Evolutionary conservation across 192 early-diverging fungal species (phyloP).

Genomic region (Linnemannia schmuckeri): DNA sequence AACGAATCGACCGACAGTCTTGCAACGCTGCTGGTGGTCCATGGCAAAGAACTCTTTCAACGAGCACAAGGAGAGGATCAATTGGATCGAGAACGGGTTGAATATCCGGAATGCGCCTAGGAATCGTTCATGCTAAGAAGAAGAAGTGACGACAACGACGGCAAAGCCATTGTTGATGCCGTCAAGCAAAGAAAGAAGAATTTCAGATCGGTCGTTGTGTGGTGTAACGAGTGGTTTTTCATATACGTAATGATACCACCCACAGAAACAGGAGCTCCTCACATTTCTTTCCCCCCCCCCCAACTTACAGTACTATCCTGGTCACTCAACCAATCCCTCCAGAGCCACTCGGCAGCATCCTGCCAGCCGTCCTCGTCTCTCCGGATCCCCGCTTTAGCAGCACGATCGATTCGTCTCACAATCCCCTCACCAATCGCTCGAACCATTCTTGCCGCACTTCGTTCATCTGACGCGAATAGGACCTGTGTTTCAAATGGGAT

Average conservation of each 20-base stretch:
- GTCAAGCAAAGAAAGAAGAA: too few relatives aligned
- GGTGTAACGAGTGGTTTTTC: neutral
- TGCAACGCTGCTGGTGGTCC: conserved; percentile 25
- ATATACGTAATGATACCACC: neutral
- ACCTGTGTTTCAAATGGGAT: conserved; percentile 20
- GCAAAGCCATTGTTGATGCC: too few relatives aligned
- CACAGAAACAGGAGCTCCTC: neutral
- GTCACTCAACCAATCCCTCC: conserved; percentile 42
- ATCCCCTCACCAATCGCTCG: conserved; percentile 29
- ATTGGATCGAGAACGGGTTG: conserved; percentile 38
- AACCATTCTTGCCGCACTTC: conserved; percentile 18
- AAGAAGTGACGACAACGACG: neutral
- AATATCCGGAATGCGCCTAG: conserved; percentile 21
- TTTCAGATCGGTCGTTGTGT: neutral
- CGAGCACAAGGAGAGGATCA: conserved; percentile 33
- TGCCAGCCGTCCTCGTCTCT: conserved; percentile 37
- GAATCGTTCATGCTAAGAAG: conserved; percentile 35
- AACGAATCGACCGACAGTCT: conserved; percentile 27
- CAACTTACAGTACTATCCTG: conserved; percentile 40
- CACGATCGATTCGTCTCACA: neutral
- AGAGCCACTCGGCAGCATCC: conserved; percentile 34
- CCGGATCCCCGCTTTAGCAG: neutral
- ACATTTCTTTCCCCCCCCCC: neutral
- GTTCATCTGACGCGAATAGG: conserved; percentile 32
- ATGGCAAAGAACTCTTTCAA: conserved; percentile 36